Percentiles rank a stretch among this genome's conserved stretches.
These are phyloP conservation scores for Xerocomus minutiporus DNA, from an alignment of 1,284 basidiomycete genomes.

Conservation along the genomic window DNA sequence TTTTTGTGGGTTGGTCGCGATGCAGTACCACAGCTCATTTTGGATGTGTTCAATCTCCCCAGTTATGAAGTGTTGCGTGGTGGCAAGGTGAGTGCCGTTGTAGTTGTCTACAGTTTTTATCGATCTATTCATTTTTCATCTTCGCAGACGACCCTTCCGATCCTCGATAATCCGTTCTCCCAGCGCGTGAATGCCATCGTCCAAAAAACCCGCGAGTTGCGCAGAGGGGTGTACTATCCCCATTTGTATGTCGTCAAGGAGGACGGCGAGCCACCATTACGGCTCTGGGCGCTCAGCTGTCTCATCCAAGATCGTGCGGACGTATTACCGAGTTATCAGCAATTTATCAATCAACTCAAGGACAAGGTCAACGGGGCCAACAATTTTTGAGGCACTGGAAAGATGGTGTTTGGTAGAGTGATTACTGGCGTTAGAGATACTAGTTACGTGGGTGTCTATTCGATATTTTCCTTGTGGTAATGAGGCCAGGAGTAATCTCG, in stretches of 20 bases:
- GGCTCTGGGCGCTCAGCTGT: slow-evolving; percentile 91
- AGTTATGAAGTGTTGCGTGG: slow-evolving; percentile 85
- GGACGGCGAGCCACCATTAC: slow-evolving; percentile 91
- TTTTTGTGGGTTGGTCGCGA: slow-evolving; percentile 98
- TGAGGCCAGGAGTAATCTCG: not conserved
- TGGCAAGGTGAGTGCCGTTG: slow-evolving; percentile 70
- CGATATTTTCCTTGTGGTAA: not conserved
- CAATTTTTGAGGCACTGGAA: slow-evolving; percentile 22
- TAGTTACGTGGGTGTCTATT: not conserved
- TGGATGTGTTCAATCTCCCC: slow-evolving; percentile 92
- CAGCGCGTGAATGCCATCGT: slow-evolving; percentile 91
- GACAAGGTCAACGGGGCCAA: slow-evolving; percentile 55
- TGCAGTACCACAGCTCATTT: slow-evolving; percentile 89
- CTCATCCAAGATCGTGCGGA: slow-evolving; percentile 97
- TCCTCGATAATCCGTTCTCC: slow-evolving; percentile 89
- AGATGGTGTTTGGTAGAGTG: not conserved
- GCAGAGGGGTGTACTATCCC: slow-evolving; percentile 87
- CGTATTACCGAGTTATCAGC: slow-evolving; percentile 91
- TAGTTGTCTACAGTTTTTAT: slow-evolving; percentile 2
- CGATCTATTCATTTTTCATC: not conserved
- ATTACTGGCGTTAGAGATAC: not conserved
- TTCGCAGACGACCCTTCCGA: slow-evolving; percentile 73
- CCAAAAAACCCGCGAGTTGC: slow-evolving; percentile 87
- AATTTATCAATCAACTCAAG: slow-evolving; percentile 78
- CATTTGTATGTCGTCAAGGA: slow-evolving; percentile 98